Conservation (phyloP, 2,329 filamentous ascomycete species). For the Claviceps africana region DNA sequence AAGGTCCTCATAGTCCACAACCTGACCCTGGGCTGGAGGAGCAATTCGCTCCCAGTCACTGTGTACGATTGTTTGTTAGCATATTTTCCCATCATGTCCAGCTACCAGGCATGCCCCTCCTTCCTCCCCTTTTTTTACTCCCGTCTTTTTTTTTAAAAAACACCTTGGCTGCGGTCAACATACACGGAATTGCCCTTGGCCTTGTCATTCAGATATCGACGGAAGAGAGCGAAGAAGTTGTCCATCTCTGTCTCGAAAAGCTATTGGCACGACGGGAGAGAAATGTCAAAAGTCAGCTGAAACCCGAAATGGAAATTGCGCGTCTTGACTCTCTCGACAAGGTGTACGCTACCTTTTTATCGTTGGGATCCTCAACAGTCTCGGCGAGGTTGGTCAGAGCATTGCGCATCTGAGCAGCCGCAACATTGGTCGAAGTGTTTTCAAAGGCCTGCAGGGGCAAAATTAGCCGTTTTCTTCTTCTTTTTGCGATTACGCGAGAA, state of each 20-base stretch:
- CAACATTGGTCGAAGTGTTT: slow-evolving; percentile 96
- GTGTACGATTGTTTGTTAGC: slow-evolving; percentile 7
- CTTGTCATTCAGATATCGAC: slow-evolving; percentile 96
- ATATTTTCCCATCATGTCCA: neutral
- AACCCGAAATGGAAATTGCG: neutral
- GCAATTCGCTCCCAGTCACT: slow-evolving; percentile 96
- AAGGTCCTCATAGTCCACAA: slow-evolving; percentile 86
- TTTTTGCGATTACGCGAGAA: neutral
- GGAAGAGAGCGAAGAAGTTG: slow-evolving; percentile 99
- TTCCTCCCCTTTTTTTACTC: neutral
- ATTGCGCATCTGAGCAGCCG: slow-evolving; percentile 98
- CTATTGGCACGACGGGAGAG: slow-evolving; percentile 27
- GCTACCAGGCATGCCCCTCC: neutral
- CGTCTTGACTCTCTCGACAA: neutral
- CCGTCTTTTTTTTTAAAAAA: neutral
- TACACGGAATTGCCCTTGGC: slow-evolving; percentile 88
- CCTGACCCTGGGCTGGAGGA: slow-evolving; percentile 82
- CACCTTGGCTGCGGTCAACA: slow-evolving; percentile 12
- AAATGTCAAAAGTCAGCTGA: neutral
- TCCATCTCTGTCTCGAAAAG: slow-evolving; percentile 99
- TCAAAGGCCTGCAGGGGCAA: slow-evolving; percentile 65
- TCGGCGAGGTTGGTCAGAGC: slow-evolving; percentile 84
- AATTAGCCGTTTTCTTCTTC: slow-evolving; percentile 12
- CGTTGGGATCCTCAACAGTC: slow-evolving; percentile 65
- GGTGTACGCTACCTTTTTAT: slow-evolving; percentile 58